A percentile compares a stretch with the other conserved stretches of the same genome.
These are phyloP conservation scores for Jatropha multifida DNA, from an alignment of 441 rosid genomes.

Conservation along the genomic window DNA sequence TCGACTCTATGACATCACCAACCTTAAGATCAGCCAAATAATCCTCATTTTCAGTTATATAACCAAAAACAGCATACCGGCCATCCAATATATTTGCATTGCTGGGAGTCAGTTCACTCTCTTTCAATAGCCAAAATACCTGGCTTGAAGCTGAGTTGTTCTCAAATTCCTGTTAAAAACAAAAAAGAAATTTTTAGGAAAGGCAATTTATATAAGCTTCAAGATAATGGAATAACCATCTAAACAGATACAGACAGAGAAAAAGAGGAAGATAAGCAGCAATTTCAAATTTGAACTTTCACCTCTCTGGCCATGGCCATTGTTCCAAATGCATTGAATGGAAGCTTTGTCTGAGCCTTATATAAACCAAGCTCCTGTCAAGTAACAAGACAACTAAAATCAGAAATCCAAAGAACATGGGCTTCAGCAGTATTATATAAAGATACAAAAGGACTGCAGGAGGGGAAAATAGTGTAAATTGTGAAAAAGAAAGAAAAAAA, in stretches of 20 bases:
- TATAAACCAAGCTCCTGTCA: conserved; percentile 89
- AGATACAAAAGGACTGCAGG: not conserved
- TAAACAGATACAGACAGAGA: not conserved
- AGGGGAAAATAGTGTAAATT: not conserved
- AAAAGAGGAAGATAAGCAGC: not conserved
- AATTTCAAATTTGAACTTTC: conserved; percentile 30
- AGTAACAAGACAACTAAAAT: conserved; percentile 8
- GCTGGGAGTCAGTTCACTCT: conserved; percentile 99
- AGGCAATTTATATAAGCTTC: not conserved
- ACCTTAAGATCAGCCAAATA: conserved; percentile 93
- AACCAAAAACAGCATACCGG: conserved; percentile 93
- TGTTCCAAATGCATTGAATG: conserved; percentile 98
- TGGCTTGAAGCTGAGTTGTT: conserved; percentile 94
- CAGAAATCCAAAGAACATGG: conserved; percentile 9
- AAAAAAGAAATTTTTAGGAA: not conserved
- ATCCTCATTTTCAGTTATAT: conserved; percentile 84
- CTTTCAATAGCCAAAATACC: conserved; percentile 94
- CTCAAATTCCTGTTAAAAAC: conserved; percentile 75
- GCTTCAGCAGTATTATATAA: conserved; percentile 8
- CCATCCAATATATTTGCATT: conserved; percentile 97
- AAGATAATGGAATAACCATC: not conserved
- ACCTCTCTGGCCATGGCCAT: conserved; percentile 99
- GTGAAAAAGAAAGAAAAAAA: not conserved
- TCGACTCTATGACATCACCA: conserved; percentile 88
- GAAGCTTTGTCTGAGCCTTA: conserved; percentile 97